phyloP scores from a whole-genome alignment of 768 basidiomycete species.

The Boletus tylopilopsis region DNA sequence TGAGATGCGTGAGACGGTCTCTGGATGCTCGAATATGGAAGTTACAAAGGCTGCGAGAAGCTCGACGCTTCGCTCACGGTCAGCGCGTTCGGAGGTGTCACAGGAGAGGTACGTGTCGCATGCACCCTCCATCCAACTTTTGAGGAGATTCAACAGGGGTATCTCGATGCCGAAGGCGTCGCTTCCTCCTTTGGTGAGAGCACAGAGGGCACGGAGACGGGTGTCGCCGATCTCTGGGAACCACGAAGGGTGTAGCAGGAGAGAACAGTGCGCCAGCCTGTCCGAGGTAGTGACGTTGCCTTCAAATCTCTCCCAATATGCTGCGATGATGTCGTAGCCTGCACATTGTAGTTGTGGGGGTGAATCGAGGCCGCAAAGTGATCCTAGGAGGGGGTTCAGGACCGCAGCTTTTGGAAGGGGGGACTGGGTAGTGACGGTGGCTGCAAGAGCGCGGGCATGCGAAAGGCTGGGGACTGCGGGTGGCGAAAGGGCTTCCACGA shows the following conservation, averaged over 20 bases:
- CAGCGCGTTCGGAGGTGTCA: constrained; percentile 41
- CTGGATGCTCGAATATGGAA: constrained; percentile 44
- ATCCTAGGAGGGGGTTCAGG: constrained; percentile 58
- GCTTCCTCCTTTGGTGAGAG: constrained; percentile 56
- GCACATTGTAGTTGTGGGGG: constrained; percentile 59
- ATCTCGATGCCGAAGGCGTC: constrained; percentile 66
- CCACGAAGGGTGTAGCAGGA: constrained; percentile 59
- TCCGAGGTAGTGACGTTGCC: constrained; percentile 50
- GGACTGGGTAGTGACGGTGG: constrained; percentile 45
- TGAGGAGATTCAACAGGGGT: constrained; percentile 50
- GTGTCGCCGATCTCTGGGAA: constrained; percentile 66
- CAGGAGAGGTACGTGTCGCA: constrained; percentile 47
- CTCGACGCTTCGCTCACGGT: constrained; percentile 64
- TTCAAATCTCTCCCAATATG: constrained; percentile 64
- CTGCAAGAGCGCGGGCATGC: constrained; percentile 60
- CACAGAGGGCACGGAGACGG: constrained; percentile 61
- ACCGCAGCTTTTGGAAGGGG: constrained; percentile 50
- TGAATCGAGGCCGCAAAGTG: constrained; percentile 52
- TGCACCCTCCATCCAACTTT: constrained; percentile 63
- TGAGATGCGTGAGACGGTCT: constrained; percentile 56
- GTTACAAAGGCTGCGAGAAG: constrained; percentile 57
- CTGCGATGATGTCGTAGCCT: constrained; percentile 68
- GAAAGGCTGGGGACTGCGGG: constrained; percentile 62
- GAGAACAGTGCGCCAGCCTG: constrained; percentile 57
- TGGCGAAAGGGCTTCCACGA: constrained; percentile 43